Conservation (phyloP, 345 rosid species). For the Acer negundo region DNA sequence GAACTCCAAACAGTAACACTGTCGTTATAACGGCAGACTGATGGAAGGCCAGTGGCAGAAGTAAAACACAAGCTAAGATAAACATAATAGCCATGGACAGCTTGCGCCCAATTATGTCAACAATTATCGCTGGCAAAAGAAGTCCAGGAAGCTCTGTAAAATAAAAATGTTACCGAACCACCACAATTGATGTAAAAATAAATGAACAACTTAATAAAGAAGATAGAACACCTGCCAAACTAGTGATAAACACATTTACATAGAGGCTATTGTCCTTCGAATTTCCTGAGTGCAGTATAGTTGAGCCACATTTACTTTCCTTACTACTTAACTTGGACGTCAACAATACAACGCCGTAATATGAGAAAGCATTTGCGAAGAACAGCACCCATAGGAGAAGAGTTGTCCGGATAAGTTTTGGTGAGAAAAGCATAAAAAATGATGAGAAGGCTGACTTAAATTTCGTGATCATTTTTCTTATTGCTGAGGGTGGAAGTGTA, state of each 20-base stretch:
- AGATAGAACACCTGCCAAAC: constrained; percentile 15
- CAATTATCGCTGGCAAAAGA: constrained; percentile 46
- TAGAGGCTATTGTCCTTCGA: constrained; percentile 35
- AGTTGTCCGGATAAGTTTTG: constrained; percentile 46
- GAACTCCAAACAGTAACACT: constrained; percentile 51
- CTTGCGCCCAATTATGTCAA: constrained; percentile 63
- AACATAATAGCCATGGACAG: constrained; percentile 50
- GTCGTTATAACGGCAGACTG: constrained; percentile 47
- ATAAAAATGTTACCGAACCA: background rate
- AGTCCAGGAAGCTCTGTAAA: constrained; percentile 62
- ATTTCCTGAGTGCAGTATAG: constrained; percentile 11
- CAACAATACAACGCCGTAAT: constrained; percentile 65
- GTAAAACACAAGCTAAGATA: constrained; percentile 39
- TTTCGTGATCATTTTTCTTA: constrained; percentile 14
- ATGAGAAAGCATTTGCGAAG: constrained; percentile 59
- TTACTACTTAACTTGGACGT: constrained; percentile 53
- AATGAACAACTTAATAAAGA: background rate
- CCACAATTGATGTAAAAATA: background rate
- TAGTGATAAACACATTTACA: constrained; percentile 45
- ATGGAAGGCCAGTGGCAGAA: constrained; percentile 49
- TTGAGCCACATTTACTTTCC: constrained; percentile 31
- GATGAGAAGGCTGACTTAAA: constrained; percentile 38
- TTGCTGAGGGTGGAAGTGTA: constrained; percentile 19
- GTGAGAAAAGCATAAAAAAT: constrained; percentile 47
- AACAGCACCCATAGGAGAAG: constrained; percentile 53